A percentile compares a stretch with the other conserved stretches of the same genome.
These are phyloP conservation scores for Onygenales sp. DNA, from an alignment of 2,329 filamentous ascomycete species.

Conservation along the genomic window DNA sequence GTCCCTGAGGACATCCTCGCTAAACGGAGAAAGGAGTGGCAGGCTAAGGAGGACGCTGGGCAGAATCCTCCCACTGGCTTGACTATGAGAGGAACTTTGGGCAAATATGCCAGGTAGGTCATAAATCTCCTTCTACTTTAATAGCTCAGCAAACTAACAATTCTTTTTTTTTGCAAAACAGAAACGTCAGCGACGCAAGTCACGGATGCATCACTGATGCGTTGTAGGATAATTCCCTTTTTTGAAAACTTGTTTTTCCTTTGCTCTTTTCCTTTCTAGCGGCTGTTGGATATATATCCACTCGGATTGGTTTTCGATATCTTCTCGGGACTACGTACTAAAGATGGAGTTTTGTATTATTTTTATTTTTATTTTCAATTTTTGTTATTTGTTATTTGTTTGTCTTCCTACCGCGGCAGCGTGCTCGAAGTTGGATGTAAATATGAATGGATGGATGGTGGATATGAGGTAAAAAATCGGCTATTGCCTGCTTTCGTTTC, in stretches of 20 bases:
- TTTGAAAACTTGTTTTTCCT: background rate
- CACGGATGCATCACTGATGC: conserved; percentile 39
- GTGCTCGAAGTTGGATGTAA: background rate
- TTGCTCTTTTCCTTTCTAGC: no score
- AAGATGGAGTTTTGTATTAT: background rate
- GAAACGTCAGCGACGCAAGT: conserved; percentile 36
- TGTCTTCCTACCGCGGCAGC: background rate
- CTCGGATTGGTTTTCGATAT: no score
- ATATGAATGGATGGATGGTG: background rate
- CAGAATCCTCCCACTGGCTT: conserved; percentile 42
- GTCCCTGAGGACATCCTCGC: conserved; percentile 50
- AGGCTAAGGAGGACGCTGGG: conserved; percentile 32
- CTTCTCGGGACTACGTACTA: no score
- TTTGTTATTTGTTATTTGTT: background rate
- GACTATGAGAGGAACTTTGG: conserved; percentile 55
- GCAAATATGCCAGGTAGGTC: conserved; percentile 53
- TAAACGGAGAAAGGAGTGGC: conserved; percentile 51
- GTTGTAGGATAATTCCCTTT: conserved; percentile 4
- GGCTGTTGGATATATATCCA: no score
- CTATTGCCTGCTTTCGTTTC: no score
- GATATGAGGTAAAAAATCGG: no score
- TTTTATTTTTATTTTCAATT: background rate
- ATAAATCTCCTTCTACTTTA: conserved; percentile 1
- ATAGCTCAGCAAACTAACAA: background rate
- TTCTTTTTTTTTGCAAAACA: conserved; percentile 7